Percentiles rank a stretch among this genome's conserved stretches.
Conservation (phyloP, 2,329 filamentous ascomycete genomes). For the Ophiostoma quercus region DNA sequence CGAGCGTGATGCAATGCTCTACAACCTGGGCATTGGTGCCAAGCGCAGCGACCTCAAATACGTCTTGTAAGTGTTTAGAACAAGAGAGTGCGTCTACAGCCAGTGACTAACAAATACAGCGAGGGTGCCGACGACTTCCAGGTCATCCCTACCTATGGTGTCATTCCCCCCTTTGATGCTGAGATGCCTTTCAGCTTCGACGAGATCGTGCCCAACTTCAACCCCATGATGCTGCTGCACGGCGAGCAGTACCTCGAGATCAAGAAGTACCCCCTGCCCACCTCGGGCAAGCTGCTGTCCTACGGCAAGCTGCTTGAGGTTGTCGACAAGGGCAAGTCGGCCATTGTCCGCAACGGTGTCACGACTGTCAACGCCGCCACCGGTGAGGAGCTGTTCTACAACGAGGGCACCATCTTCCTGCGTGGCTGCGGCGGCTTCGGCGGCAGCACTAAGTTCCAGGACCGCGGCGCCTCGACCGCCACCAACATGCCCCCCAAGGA, state of each 20-base stretch:
- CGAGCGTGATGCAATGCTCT: constrained; percentile 85
- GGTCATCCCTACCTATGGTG: constrained; percentile 88
- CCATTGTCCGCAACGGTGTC: constrained; percentile 72
- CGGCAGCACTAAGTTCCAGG: constrained; percentile 68
- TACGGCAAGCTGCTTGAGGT: constrained; percentile 83
- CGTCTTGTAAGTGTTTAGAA: constrained; percentile 55
- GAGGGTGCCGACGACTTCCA: constrained; percentile 92
- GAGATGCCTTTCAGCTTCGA: constrained; percentile 72
- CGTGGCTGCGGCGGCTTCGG: constrained; percentile 87
- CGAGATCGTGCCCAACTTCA: constrained; percentile 90
- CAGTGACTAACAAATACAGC: constrained; percentile 30
- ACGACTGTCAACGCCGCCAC: constrained; percentile 80
- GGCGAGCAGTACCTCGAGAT: constrained; percentile 98
- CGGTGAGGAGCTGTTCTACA: constrained; percentile 92
- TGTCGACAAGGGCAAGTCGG: constrained; percentile 89
- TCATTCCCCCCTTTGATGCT: constrained; percentile 88
- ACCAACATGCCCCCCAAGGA: constrained; percentile 67
- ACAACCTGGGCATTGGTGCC: constrained; percentile 90
- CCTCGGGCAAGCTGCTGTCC: constrained; percentile 68
- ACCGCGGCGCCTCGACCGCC: constrained; percentile 75
- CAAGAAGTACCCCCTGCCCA: constrained; percentile 85
- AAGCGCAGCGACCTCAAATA: constrained; percentile 83
- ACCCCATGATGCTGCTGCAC: constrained; percentile 96
- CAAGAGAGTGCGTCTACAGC: neutral
- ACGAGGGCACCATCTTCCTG: constrained; percentile 89